Base-by-base conservation (phyloP, 2,329 filamentous ascomycete species). In the Aspergillus hiratsukae region DNA sequence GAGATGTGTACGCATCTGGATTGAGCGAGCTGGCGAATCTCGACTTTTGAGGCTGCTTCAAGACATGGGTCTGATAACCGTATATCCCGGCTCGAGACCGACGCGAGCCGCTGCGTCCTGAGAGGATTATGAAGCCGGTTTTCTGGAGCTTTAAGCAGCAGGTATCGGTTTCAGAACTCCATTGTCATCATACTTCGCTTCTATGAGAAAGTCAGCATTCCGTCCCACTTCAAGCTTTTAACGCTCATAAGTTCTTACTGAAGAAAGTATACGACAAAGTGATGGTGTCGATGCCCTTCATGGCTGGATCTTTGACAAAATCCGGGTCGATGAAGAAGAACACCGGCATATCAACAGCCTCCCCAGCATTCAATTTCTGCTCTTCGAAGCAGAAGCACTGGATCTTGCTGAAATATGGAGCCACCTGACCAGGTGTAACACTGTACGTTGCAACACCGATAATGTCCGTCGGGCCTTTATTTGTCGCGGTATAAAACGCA, bases 341-440 rank as follows among this genome's bases (percentile, higher is more conserved):
- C 0, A 99, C 95, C 0, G 94, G 95, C 95, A 99, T 99, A 74
- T 99, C 94, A 53, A 99, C 94, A 48, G 91, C 94, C 81, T 99
- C 95, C 48, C 93, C 92, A 5, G 92, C 92, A 71, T 94, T 93
- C 63, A 99, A 76, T 59, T 95, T 83, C 81, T 99, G 94, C 73
- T 91, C 93, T 78, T 99, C 94, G 68, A 99, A 99, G 75, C 94
- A 99, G 76, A 99, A 99, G 71, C 94, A 99, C 76, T 99, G 94
- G 48, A 99, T 99, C 83, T 99, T 99, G 83, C 90, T 95, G 72
- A 99, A 99, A 74, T 99, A 99, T 1, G 91, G 92, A 46, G 94
- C 93, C 48, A 96, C 92, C 76, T 99, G 94, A 3, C 86, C 94
- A 0, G 94, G 94, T 2, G 93, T 97, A 29, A 99, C 95, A 69